Evolutionary conservation across 139 green algal species (phyloP), one percentile per base, ranked within the genome.

Genomic region (Marvania coccoides): DNA sequence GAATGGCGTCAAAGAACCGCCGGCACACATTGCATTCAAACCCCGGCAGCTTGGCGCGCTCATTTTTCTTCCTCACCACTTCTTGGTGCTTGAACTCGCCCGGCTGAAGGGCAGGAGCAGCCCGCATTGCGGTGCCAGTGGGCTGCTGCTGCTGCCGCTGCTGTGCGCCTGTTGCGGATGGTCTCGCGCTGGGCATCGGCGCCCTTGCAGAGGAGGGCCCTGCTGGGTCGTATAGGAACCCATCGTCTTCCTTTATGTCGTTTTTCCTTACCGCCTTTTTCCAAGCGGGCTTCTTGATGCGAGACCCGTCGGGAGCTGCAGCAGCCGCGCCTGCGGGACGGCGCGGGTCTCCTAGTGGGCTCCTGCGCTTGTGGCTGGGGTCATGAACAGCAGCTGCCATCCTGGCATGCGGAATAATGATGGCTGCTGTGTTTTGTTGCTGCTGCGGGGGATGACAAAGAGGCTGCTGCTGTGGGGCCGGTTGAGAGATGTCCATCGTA

Each of bases 1-100:
- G 33, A 15, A 81, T 58, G 1, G 78, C 79, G 5, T 69, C 42
- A 26, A 73, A 86, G 29, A 84, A 86, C 5, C 48, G 39, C 30
- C 37, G 30, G 47, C 79, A 86, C 57, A 81, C 64, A 36, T 42
- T 12, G 69, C 79, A 86, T 15, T 75, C 64, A 6, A 73, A 48
- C 2, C 67, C 79, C 64, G 65, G 64, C 34, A 86, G 61, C n/a
- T 37, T 63, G 37, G 69, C 68, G 2, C 79, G 57, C 15, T 80
- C 77, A 6, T 56, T 62, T 56, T 77, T 76, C 8, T 62, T 68
- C 7, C 79, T 51, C 13, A 85, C 63, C 30, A 84, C 74, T 14
- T 78, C 77, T 33, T 67, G 61, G 54, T 82, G 81, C 38, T 81
- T 81, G 66, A 54, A 66, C 13, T 14, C 59, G 5, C 23, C 15